These are phyloP conservation scores for Hibiscus tridactylites DNA, from an alignment of 345 rosid species.

Conservation along the genomic window DNA sequence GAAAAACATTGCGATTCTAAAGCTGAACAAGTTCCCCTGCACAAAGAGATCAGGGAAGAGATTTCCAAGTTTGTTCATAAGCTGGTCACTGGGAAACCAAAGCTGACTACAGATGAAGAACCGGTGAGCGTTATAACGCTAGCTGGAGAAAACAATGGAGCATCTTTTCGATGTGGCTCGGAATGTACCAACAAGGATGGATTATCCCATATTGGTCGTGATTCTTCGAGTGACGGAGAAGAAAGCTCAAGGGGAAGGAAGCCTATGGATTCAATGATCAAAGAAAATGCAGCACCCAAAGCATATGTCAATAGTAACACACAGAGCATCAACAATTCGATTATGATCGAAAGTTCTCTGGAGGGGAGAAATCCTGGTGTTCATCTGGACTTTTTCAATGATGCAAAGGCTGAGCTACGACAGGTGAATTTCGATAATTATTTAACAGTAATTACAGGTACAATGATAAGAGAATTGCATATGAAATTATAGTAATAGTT, in stretches of 20 bases:
- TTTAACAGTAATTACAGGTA: background rate
- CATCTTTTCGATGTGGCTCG: constrained; percentile 42
- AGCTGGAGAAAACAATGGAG: constrained; percentile 91
- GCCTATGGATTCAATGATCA: constrained; percentile 16
- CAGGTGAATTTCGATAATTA: constrained; percentile 9
- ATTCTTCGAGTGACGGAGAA: constrained; percentile 21
- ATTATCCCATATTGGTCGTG: too few species aligned
- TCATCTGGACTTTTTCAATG: constrained; percentile 32
- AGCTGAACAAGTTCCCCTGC: constrained; percentile 28
- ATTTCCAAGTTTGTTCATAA: constrained; percentile 46
- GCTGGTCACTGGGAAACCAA: constrained; percentile 35
- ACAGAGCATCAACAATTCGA: constrained; percentile 64
- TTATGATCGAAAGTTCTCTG: constrained; percentile 47
- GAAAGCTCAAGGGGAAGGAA: constrained; percentile 22
- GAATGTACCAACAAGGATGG: constrained; percentile 38
- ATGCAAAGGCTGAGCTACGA: constrained; percentile 17
- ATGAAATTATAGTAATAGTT: too few species aligned
- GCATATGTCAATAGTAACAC: constrained; percentile 59
- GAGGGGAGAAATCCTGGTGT: constrained; percentile 60
- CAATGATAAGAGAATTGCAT: too few species aligned
- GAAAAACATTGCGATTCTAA: constrained; percentile 13
- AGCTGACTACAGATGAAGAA: constrained; percentile 32
- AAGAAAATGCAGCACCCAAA: constrained; percentile 25
- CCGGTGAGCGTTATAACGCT: constrained; percentile 42
- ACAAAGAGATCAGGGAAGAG: constrained; percentile 55